Conservation (phyloP, 306 rosid genomes). For the Lathyrus aphaca region DNA sequence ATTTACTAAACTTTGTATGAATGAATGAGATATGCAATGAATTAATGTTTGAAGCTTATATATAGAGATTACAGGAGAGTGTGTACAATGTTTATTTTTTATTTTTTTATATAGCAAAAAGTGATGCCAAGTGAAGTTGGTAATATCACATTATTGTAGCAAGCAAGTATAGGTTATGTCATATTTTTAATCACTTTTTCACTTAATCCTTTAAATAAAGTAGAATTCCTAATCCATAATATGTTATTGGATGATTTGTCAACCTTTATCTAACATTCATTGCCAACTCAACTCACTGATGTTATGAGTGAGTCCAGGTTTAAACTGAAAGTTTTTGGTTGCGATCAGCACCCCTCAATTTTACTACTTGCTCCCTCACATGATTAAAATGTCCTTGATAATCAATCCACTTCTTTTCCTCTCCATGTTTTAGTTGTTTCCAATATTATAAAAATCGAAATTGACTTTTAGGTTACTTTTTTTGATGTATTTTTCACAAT, state of each 20-base stretch:
- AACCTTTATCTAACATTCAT: not conserved
- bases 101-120: not conserved
- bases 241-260: slow-evolving; percentile 34
- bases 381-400: no score
- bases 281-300: not conserved
- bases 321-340: not conserved
- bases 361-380: no score
- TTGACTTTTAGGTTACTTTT: no score
- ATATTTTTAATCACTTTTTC: not conserved
- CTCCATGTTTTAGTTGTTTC: no score
- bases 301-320: not conserved
- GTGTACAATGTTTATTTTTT: not conserved
- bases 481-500: no score
- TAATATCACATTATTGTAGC: slow-evolving; percentile 17
- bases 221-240: slow-evolving; percentile 35
- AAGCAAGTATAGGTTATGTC: slow-evolving; percentile 21
- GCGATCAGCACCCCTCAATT: not conserved
- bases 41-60: slow-evolving; percentile 34
- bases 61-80: slow-evolving; percentile 17
- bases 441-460: no score
- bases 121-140: slow-evolving; percentile 42
- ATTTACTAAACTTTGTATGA: not conserved
- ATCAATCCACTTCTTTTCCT: no score
- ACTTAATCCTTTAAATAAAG: slow-evolving; percentile 49
- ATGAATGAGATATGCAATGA: slow-evolving; percentile 22